Evolutionary conservation across 2,329 filamentous ascomycete genomes (phyloP), one percentile per base, ranked within the genome.

Genomic region (Pseudofabraea citricarpa): DNA sequence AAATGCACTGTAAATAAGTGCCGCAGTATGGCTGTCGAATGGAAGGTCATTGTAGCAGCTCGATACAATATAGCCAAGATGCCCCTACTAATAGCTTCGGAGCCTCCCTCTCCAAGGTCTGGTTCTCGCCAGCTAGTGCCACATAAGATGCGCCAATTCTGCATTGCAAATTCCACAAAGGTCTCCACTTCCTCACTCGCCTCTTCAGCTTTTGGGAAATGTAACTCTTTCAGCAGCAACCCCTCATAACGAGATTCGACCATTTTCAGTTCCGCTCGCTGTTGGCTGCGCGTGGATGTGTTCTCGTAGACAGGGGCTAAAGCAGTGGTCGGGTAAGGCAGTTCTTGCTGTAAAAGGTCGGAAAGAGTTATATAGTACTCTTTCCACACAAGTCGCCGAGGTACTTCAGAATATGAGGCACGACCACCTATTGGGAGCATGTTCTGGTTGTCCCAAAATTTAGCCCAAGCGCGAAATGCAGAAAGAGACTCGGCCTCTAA

Each of bases 31-130:
- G 89, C 72, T 1, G 91, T 95, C 1, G 93, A 98, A 65, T 98
- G 93, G 59, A 93, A 98, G 0, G 90, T 95, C 64, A 93, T 95
- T 8, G 86, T 89, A 6, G 91, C 88, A 18, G 90, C 88, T 29
- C 85, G 85, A 64, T 97, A 98, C 6, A 98, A 73, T 21, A 90
- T 87, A 63, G 93, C 90, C 31, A 98, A 75, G 23, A 94, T 81
- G 40, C 82, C 82, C 42, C 85, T 81, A 50, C 86, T 86, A 15
- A 91, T 70, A 18, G 75, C 79, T 57, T 84, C 81, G 55, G 89
- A 86, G 7, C 90, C 90, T 5, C 87, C 89, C 56, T 84, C 79
- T 3, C 88, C 90, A 21, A 96, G 73, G 52, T 95, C 89, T 42
- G 81, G 70, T 50, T 95, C 85, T 32, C 74, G 76, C 90, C 90